A percentile compares a stretch with the other conserved stretches of the same genome.
Evolutionary conservation across 306 rosid species (phyloP).

Genomic region (Sechiopsis laciniata): DNA sequence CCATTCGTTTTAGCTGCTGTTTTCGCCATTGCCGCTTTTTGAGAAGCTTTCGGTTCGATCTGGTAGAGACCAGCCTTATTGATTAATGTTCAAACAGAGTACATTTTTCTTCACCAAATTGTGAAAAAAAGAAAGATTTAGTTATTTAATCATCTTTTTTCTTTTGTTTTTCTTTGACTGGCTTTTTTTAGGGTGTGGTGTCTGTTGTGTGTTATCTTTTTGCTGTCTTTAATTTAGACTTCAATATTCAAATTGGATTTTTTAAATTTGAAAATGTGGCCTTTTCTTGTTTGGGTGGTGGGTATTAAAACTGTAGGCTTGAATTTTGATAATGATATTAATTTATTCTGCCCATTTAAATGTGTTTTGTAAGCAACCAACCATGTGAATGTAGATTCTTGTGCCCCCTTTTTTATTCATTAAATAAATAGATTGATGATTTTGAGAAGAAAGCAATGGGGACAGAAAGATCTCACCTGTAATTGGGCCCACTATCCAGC

Average conservation of each 20-base stretch:
- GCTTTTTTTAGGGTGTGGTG: neutral
- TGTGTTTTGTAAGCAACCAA: neutral
- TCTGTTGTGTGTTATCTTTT: slow-evolving; percentile 1
- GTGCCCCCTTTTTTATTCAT: neutral
- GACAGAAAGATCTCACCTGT: neutral
- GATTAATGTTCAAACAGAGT: neutral
- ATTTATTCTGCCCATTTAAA: slow-evolving; percentile 3
- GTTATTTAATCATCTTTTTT: neutral
- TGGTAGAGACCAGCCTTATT: slow-evolving; percentile 29
- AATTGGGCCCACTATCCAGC: neutral
- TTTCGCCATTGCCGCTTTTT: slow-evolving; percentile 51
- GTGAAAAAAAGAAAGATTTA: slow-evolving; percentile 4
- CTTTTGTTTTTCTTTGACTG: neutral
- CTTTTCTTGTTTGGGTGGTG: slow-evolving; percentile 2
- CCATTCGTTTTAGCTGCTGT: slow-evolving; percentile 45
- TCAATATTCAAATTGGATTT: neutral
- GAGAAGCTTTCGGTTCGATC: slow-evolving; percentile 50
- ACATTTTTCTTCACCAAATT: slow-evolving; percentile 9
- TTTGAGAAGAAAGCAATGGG: neutral
- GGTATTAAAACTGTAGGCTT: neutral
- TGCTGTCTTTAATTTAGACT: slow-evolving; percentile 3
- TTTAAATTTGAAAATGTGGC: neutral
- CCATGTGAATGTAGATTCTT: slow-evolving; percentile 11
- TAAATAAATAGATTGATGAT: neutral
- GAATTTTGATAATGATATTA: neutral